Evolutionary conservation across 148 eudicot species (phyloP), one percentile per base, ranked within the genome.

Genomic region (Rhododendron williamsianum): DNA sequence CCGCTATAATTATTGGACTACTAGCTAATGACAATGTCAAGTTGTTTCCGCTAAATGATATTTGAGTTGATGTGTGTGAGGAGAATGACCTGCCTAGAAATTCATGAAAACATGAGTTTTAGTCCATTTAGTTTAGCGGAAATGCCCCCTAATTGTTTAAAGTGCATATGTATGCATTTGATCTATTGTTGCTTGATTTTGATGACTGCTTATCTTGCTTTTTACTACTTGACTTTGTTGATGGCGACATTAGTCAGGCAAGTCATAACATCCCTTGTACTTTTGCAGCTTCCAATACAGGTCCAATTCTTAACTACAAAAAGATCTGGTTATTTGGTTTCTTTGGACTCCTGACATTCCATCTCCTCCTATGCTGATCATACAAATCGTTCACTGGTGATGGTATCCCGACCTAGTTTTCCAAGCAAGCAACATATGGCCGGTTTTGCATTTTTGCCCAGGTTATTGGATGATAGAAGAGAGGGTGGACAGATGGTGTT

Each of bases 231-330:
- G 38, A 48, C 38, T 27, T 45, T 35, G n/a, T 36, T 65, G 19
- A 56, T 36, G 19, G 78, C 21, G 9, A 25, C n/a, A 9, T 41
- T 6, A 30, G 73, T 10, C 83, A 48, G 19, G 15, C 12, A 69
- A 69, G 13, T 58, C 36, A 11, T 69, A 56, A 85, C 56, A 35
- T 63, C 16, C 33, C 21, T 25, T 1, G 21, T 41, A 2, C 78
- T 83, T 76, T 80, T 85, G 88, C 89, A 89, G 89, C 86, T 83
- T 80, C 67, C 67, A 83, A 48, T 49, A 49, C 38, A 72, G 63
- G 88, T 56, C 49, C 43, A 54, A 46, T 46, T 72, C 76, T 78
- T 67, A 67, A 82, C 80, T 80, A n/a, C 35, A 25, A 67, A 67
- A 35, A 25, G 33, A 67, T 67, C 33, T 77, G 81, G 78, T 56